Conservation (phyloP, 192 early-diverging fungal species). For the Mortierella hygrophila region DNA sequence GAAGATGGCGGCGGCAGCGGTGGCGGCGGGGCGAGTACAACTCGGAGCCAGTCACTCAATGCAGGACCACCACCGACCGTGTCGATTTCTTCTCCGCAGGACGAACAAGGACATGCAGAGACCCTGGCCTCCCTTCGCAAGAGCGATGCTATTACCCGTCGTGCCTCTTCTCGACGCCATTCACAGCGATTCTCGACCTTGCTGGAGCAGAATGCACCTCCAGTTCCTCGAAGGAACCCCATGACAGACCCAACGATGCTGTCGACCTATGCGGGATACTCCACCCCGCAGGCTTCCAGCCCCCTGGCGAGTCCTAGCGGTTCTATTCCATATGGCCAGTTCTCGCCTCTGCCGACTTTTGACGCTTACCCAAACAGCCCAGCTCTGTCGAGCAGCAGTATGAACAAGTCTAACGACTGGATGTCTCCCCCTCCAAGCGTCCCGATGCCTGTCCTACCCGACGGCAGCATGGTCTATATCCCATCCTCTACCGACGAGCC, state of each 20-base stretch:
- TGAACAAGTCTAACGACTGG: slow-evolving; percentile 2
- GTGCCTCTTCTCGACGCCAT: slow-evolving; percentile 50
- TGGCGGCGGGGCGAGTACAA: neutral
- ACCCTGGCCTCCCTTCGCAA: slow-evolving; percentile 53
- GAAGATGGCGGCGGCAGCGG: neutral
- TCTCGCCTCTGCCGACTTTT: slow-evolving; percentile 1
- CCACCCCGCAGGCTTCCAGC: neutral
- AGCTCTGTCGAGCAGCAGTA: slow-evolving; percentile 11
- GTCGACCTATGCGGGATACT: slow-evolving; percentile 16
- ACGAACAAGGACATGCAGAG: slow-evolving; percentile 45
- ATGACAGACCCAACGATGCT: slow-evolving; percentile 6
- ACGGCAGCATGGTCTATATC: neutral
- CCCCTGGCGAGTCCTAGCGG: neutral
- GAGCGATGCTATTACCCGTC: slow-evolving; percentile 41
- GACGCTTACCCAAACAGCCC: slow-evolving; percentile 1
- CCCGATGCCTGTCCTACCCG: neutral
- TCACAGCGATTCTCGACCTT: slow-evolving; percentile 40
- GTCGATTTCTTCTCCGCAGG: slow-evolving; percentile 23
- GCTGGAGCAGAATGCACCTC: slow-evolving; percentile 26
- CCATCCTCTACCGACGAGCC: slow-evolving; percentile 1
- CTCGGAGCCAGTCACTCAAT: slow-evolving; percentile 7
- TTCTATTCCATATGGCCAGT: neutral
- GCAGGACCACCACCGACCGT: slow-evolving; percentile 16
- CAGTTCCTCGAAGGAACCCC: slow-evolving; percentile 17
- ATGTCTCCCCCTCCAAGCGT: slow-evolving; percentile 10